These are phyloP conservation scores for Aureobasidium sp. DNA, from an alignment of 2,329 filamentous ascomycete species.

Conservation along the genomic window DNA sequence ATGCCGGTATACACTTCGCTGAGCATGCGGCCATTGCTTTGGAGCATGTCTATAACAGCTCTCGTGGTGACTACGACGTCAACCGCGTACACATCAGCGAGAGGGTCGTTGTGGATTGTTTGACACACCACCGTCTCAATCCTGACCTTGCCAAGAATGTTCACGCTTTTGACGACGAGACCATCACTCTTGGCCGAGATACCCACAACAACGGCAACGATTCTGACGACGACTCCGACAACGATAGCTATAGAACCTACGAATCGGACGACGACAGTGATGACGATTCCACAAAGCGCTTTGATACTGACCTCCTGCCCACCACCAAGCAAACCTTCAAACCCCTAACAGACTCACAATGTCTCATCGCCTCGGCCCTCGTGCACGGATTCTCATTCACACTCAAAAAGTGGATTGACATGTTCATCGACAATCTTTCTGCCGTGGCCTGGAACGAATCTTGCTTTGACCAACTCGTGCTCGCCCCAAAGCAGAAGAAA, in stretches of 20 bases:
- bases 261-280: neutral
- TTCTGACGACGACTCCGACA: neutral
- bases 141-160: constrained; percentile 21
- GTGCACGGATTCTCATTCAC: constrained; percentile 28
- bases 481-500: constrained; percentile 25
- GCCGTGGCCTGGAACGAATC: constrained; percentile 25
- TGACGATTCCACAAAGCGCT: neutral
- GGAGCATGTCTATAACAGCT: constrained; percentile 12
- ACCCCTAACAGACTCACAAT: constrained; percentile 20
- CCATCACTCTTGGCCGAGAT: neutral
- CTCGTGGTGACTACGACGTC: constrained; percentile 12
- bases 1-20: constrained; percentile 24
- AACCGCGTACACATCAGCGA: constrained; percentile 23
- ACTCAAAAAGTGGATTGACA: constrained; percentile 29
- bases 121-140: constrained; percentile 25
- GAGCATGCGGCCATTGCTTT: constrained; percentile 22
- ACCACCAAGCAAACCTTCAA: constrained; percentile 12
- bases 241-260: neutral
- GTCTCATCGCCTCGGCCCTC: constrained; percentile 26
- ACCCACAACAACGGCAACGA: neutral
- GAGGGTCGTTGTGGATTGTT: constrained; percentile 24
- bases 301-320: constrained; percentile 17
- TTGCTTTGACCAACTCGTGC: constrained; percentile 27
- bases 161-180: constrained; percentile 17
- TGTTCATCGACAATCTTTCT: constrained; percentile 27